Percentiles rank a stretch among this genome's conserved stretches.
Conservation (phyloP, 495 filamentous ascomycete species). For the Halenospora varia region DNA sequence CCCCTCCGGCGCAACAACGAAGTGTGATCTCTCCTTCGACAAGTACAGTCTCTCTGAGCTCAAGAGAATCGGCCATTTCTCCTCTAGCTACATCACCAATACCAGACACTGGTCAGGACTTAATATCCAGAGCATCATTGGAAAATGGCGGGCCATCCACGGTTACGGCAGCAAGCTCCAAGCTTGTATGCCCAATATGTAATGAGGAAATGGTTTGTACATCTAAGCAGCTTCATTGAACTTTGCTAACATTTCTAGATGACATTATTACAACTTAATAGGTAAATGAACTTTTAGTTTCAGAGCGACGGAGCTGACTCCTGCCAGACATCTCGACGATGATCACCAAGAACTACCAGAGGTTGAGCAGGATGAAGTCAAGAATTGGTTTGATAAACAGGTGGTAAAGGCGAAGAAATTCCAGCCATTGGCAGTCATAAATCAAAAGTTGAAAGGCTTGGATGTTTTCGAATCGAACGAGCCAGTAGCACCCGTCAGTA, state of each 20-base stretch:
- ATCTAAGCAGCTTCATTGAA: constrained; percentile 10
- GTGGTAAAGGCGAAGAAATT: constrained; percentile 95
- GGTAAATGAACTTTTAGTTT: constrained; percentile 41
- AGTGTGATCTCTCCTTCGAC: constrained; percentile 43
- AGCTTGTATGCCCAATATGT: constrained; percentile 90
- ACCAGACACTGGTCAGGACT: constrained; percentile 21
- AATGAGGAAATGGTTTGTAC: constrained; percentile 81
- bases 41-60: constrained; percentile 37
- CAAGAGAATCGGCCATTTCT: constrained; percentile 25
- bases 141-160: constrained; percentile 38
- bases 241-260: constrained; percentile 47
- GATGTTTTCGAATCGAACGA: constrained; percentile 98
- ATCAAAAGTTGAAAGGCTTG: constrained; percentile 95
- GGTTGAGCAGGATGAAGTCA: constrained; percentile 91
- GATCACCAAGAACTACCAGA: constrained; percentile 90
- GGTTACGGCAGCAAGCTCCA: constrained; percentile 33
- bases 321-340: constrained; percentile 81
- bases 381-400: constrained; percentile 96
- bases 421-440: constrained; percentile 84
- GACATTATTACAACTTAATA: constrained; percentile 87
- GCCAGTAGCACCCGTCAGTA: constrained; percentile 32
- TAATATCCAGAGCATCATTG: constrained; percentile 28
- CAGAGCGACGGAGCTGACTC: background rate
- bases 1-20: constrained; percentile 29
- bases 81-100: constrained; percentile 23